These are phyloP conservation scores for Paraglomus brasilianum DNA, from an alignment of 192 early-diverging fungal genomes.

Conservation along the genomic window DNA sequence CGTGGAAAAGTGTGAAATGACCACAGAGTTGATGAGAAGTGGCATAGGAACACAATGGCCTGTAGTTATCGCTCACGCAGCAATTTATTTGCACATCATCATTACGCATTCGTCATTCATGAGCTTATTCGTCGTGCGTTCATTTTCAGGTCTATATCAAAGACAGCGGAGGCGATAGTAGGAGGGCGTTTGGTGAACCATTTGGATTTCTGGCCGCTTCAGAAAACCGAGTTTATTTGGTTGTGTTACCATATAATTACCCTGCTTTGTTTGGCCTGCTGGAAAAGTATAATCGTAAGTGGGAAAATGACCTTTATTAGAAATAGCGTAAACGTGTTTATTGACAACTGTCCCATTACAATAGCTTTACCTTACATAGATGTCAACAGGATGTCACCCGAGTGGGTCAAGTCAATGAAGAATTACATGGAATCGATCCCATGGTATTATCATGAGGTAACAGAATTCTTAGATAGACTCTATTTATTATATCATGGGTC, in stretches of 20 bases:
- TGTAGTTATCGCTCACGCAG: conserved; percentile 33
- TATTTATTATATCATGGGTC: no score
- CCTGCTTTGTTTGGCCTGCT: conserved; percentile 69
- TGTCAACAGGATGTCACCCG: no score
- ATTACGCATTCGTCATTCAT: conserved; percentile 14
- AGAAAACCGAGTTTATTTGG: conserved; percentile 69
- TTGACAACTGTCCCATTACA: no score
- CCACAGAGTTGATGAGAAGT: conserved; percentile 61
- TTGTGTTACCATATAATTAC: conserved; percentile 78
- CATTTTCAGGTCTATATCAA: conserved; percentile 54
- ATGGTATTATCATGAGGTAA: no score
- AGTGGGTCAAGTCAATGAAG: no score
- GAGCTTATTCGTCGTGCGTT: conserved; percentile 29
- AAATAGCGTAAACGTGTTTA: no score
- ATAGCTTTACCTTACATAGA: no score
- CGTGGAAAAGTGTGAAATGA: conserved; percentile 61
- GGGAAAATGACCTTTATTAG: no score
- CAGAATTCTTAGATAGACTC: no score
- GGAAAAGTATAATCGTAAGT: conserved; percentile 30
- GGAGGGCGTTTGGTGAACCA: conserved; percentile 60
- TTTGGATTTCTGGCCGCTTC: conserved; percentile 76
- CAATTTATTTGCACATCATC: background rate
- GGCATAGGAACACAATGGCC: conserved; percentile 54
- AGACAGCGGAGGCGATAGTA: conserved; percentile 53
- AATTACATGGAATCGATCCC: no score